Percentiles rank a stretch among this genome's conserved stretches.
Evolutionary conservation across 495 filamentous ascomycete species (phyloP).

Genomic region (Hypoxylon subgilvum): DNA sequence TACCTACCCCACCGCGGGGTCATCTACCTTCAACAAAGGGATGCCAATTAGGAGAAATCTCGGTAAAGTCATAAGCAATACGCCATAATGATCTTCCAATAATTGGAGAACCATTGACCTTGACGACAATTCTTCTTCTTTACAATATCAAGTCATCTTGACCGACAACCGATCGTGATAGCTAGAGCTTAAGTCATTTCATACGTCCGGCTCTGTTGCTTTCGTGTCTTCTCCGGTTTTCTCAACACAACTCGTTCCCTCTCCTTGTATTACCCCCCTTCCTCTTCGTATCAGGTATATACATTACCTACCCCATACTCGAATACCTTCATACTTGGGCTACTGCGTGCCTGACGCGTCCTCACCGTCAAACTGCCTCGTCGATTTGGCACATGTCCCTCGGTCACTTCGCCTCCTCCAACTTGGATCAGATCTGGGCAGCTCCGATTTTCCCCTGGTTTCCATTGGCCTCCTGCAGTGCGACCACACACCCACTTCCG

Average conservation of each 20-base stretch:
- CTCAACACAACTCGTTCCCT: neutral
- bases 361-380: constrained; percentile 25
- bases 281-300: too few relatives aligned
- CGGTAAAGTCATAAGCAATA: constrained; percentile 10
- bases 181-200: too few relatives aligned
- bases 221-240: too few relatives aligned
- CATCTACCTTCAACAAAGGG: constrained; percentile 3
- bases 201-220: too few relatives aligned
- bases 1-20: constrained; percentile 31
- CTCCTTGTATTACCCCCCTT: neutral
- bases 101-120: neutral
- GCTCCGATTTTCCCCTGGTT: constrained; percentile 32
- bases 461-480: constrained; percentile 31
- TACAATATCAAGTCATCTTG: neutral
- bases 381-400: constrained; percentile 14
- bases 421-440: constrained; percentile 27
- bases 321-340: constrained; percentile 10
- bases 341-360: constrained; percentile 26
- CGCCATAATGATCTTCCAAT: neutral
- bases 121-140: neutral
- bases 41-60: constrained; percentile 30
- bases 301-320: constrained; percentile 3
- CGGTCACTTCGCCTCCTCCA: constrained; percentile 21
- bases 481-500: constrained; percentile 16
- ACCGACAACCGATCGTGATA: too few relatives aligned